Base-by-base conservation (phyloP, 2,329 filamentous ascomycete genomes). In the Whalleya microplaca region DNA sequence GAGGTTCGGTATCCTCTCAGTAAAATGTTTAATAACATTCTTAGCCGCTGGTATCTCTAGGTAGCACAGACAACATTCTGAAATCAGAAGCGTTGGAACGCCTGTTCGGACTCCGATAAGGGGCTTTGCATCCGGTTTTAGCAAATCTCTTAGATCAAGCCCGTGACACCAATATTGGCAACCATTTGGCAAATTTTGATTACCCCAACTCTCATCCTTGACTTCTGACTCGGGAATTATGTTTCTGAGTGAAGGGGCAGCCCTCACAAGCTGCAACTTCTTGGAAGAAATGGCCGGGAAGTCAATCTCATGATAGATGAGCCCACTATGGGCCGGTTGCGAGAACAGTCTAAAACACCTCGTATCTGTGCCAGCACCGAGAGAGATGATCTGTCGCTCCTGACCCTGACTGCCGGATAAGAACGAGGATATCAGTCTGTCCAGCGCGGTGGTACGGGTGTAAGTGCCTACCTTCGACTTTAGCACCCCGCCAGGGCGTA, bases 21-120 rank as follows among this genome's bases (percentile, higher is more conserved):
- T 79, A 66, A 94, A 92, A 72, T 85, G 87, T 16, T 78, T 72
- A 20, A 96, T 73, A 3, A 94, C 85, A 1, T 76, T 74, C 40
- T 81, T 78, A 0, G 92, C 88, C 49, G 87, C 82, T 0, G 80
- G 67, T 0, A 87, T 81, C 8, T 87, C 81, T 1, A 99, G 83
- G 69, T 99, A 99, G 71, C 95, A 91, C 29, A 99, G 82, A 71
- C 95, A 99, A 80, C 95, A 98, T 74, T 99, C 95, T 0, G 94
- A 98, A 6, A 99, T 81, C 21, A 99, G 75, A 8, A 99, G 76
- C 0, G 95, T 99, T 0, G 95, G 92, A 0, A 91, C 21, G 70
- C 84, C 66, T 64, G 74, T 69, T 76, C 83, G 65, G 77, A 85
- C 63, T 65, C 80, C 80, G 19, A 68, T 65, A 3, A 84, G 69